Evolutionary conservation across 2,329 filamentous ascomycete genomes (phyloP).

Genomic region (Fusarium bactridioides): DNA sequence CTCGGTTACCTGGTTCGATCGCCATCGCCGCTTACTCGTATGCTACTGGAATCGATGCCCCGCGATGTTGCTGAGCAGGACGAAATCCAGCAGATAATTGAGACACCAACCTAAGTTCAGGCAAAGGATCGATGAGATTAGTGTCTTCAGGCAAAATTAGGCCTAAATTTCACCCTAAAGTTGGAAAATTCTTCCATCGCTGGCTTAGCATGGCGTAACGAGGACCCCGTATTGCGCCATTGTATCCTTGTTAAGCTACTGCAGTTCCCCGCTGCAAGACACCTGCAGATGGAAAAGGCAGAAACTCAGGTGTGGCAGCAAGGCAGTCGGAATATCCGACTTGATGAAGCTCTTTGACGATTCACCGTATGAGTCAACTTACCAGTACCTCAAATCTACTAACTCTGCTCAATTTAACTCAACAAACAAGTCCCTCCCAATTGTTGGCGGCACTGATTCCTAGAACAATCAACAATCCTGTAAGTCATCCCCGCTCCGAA

Average conservation of each 20-base stretch:
- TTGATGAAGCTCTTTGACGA: not conserved
- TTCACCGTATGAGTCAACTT: not conserved
- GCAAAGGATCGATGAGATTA: not conserved
- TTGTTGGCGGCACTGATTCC: not conserved
- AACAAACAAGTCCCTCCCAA: not conserved
- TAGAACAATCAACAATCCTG: not conserved
- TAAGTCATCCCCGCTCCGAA: constrained; percentile 30
- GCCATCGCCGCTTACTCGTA: constrained; percentile 39
- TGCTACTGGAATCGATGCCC: constrained; percentile 39
- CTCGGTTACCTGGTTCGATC: constrained; percentile 39
- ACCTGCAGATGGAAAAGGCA: not conserved
- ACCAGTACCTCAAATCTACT: not conserved
- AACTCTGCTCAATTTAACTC: not conserved
- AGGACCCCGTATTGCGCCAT: constrained; percentile 27
- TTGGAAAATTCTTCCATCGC: not conserved
- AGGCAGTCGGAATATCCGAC: not conserved
- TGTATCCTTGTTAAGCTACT: constrained; percentile 1
- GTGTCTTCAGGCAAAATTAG: not conserved
- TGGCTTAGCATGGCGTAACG: constrained; percentile 26
- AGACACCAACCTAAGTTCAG: not conserved
- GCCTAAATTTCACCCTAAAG: not conserved
- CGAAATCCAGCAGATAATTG: constrained; percentile 7
- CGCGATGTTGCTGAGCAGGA: constrained; percentile 30
- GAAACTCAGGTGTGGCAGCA: not conserved
- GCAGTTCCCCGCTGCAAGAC: not conserved